Evolutionary conservation across 345 rosid species (phyloP), one percentile per base, ranked within the genome.

Genomic region (Populus simonii): DNA sequence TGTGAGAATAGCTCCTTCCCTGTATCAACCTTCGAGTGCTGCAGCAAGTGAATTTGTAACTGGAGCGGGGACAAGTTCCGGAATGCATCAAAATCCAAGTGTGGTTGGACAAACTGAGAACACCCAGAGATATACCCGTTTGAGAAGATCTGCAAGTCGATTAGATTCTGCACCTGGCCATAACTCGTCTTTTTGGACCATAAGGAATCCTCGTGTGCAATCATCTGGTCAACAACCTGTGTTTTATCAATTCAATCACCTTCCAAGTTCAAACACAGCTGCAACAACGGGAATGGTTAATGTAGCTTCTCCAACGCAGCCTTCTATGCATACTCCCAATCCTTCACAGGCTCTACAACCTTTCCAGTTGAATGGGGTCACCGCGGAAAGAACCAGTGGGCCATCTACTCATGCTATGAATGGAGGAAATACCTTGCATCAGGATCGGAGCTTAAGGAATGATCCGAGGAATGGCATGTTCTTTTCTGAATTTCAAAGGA

Each of bases 111-210:
- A 71, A 68, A 17, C 57, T 16, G 82, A 57, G 12, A 35, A 35
- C 57, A 33, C 25, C 61, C 68, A 25, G 35, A 75, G 84, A 78
- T 78, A 82, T 27, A 71, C 43, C 18, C 84, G 84, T 11, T 22
- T 36, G 9, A 71, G 84, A 78, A 78, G 74, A 22, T 45, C 69
- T 27, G 8, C 7, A 25, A 57, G 79, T 57, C 76, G 33, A 22
- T 41, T 57, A 29, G 70, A 43, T 68, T 8, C 53, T 70, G 18
- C 23, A 6, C 79, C 70, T 8, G 43, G 63, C 17, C 51, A 3
- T 43, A 23, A 57, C 65, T 12, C 8, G 33, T 27, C 20, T 9
- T 23, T 43, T 23, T 16, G 27, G 57, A 33, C 47, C 51, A 9
- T 16, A 43, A n/a, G 23, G 18, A 76, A 68, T 73, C 38, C 74